Evolutionary conservation across 441 rosid genomes (phyloP).

Genomic region (Raphanus hybrid): DNA sequence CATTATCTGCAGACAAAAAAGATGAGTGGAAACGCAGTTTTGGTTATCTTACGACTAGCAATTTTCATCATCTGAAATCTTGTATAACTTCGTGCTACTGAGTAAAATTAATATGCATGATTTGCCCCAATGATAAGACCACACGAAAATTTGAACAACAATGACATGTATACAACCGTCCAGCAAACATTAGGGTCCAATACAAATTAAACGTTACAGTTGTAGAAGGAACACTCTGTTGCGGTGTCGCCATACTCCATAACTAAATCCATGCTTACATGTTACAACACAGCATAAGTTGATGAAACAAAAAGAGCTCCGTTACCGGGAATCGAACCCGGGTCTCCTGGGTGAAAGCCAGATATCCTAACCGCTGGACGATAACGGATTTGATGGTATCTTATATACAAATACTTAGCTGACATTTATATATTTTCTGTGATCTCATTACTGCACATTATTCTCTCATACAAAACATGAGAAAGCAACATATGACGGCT

Average conservation of each 20-base stretch:
- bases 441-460: not conserved
- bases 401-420: not conserved
- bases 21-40: too few relatives aligned
- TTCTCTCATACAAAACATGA: too few relatives aligned
- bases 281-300: not conserved
- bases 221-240: not conserved
- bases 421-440: not conserved
- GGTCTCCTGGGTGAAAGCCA: constrained; percentile 90
- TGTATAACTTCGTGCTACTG: too few relatives aligned
- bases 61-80: too few relatives aligned
- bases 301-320: constrained; percentile 34
- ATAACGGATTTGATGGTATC: constrained; percentile 45
- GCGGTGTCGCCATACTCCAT: not conserved
- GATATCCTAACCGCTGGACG: constrained; percentile 85
- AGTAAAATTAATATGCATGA: not conserved
- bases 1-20: too few relatives aligned
- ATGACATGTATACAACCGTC: not conserved
- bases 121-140: not conserved
- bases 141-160: not conserved
- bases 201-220: not conserved
- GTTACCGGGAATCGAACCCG: constrained; percentile 81
- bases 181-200: not conserved
- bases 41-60: too few relatives aligned
- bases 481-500: not conserved
- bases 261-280: not conserved